Evolutionary conservation across 1,284 basidiomycete species (phyloP).

Genomic region (Ganoderma meredithae): DNA sequence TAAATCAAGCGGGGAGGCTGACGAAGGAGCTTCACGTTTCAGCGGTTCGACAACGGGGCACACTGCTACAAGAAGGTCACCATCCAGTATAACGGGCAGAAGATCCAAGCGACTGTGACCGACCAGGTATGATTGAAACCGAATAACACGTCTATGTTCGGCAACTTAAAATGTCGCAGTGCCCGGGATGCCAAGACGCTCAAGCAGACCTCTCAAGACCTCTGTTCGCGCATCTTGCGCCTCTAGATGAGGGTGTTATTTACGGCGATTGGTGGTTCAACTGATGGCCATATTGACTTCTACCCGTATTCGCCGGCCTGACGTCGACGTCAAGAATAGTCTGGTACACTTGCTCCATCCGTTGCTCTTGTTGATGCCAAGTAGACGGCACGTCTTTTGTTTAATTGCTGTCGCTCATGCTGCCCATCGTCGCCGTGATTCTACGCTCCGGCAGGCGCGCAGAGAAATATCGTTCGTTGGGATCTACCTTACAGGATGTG

Average conservation of each 20-base stretch:
- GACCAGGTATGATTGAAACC: slow-evolving; percentile 25
- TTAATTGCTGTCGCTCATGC: slow-evolving; percentile 14
- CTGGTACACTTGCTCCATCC: background rate
- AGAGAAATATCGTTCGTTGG: background rate
- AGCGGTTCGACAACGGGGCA: slow-evolving; percentile 34
- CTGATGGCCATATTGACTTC: background rate
- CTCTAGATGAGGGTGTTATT: slow-evolving; percentile 37
- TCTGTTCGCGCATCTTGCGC: slow-evolving; percentile 35
- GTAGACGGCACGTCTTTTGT: background rate
- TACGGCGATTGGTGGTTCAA: slow-evolving; percentile 39
- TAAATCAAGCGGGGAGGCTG: background rate
- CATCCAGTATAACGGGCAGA: slow-evolving; percentile 33
- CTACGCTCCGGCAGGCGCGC: background rate
- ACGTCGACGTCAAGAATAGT: too few species aligned
- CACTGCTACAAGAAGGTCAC: slow-evolving; percentile 35
- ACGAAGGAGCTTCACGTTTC: background rate
- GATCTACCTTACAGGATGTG: slow-evolving; percentile 22
- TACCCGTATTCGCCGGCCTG: too few species aligned
- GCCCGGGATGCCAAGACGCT: slow-evolving; percentile 26
- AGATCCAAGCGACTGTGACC: slow-evolving; percentile 31
- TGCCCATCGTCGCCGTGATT: slow-evolving; percentile 17
- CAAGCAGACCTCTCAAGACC: slow-evolving; percentile 29
- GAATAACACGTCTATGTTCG: background rate
- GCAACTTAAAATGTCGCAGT: slow-evolving; percentile 13
- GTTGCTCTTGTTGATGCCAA: background rate